These are phyloP conservation scores for Termitomyces sp. DNA, from an alignment of 1,284 basidiomycete species.

Conservation along the genomic window DNA sequence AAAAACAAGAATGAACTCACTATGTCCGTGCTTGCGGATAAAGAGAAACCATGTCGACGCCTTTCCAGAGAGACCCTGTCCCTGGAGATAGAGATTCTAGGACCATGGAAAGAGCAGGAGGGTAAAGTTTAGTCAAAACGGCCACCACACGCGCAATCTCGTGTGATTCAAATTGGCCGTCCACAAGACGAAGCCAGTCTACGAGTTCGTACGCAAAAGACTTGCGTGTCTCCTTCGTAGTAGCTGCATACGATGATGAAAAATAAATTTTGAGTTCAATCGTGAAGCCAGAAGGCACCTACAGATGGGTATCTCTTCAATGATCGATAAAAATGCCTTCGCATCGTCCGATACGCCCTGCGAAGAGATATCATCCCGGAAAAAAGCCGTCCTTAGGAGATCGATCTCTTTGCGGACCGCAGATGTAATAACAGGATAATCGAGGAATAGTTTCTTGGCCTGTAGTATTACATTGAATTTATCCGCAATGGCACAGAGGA, in stretches of 20 bases:
- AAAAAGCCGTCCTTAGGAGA: slow-evolving; percentile 31
- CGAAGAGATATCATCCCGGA: slow-evolving; percentile 14
- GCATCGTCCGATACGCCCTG: slow-evolving; percentile 19
- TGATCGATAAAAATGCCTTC: slow-evolving; percentile 34
- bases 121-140: slow-evolving; percentile 37
- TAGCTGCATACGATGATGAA: slow-evolving; percentile 26
- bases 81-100: slow-evolving; percentile 38
- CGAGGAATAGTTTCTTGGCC: slow-evolving; percentile 22
- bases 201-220: slow-evolving; percentile 48
- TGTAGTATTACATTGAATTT: slow-evolving; percentile 33
- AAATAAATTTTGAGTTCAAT: neutral
- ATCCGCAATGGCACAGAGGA: slow-evolving; percentile 31
- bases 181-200: slow-evolving; percentile 51
- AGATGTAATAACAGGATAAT: slow-evolving; percentile 33
- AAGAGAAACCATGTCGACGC: slow-evolving; percentile 21
- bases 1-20: slow-evolving; percentile 23
- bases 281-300: slow-evolving; percentile 19
- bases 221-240: slow-evolving; percentile 26
- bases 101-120: slow-evolving; percentile 38
- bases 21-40: slow-evolving; percentile 19
- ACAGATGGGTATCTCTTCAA: slow-evolving; percentile 40
- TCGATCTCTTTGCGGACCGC: slow-evolving; percentile 45
- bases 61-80: slow-evolving; percentile 38
- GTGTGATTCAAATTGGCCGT: slow-evolving; percentile 26
- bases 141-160: slow-evolving; percentile 37